These are phyloP conservation scores for Neofusicoccum kwambonambiense DNA, from an alignment of 2,329 filamentous ascomycete species.

Conservation along the genomic window DNA sequence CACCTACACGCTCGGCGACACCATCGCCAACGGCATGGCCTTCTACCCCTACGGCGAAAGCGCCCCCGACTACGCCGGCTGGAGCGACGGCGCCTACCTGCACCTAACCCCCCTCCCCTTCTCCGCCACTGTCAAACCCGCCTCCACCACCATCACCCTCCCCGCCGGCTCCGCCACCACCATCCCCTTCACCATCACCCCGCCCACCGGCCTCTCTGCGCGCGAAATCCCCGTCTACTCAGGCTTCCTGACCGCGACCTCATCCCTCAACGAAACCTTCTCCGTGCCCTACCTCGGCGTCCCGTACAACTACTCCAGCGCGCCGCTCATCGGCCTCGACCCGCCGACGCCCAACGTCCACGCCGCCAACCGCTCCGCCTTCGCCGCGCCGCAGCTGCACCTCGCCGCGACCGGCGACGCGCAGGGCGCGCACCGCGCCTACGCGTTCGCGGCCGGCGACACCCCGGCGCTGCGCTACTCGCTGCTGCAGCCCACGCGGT, in stretches of 20 bases:
- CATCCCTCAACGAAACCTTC: slow-evolving; percentile 19
- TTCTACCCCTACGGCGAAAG: slow-evolving; percentile 12
- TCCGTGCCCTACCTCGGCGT: slow-evolving; percentile 26
- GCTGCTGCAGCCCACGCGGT: slow-evolving; percentile 5
- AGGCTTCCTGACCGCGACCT: slow-evolving; percentile 23
- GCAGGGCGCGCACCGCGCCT: background rate
- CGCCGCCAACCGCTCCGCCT: background rate
- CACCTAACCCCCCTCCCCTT: slow-evolving; percentile 1
- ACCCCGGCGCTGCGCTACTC: background rate
- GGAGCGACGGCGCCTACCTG: slow-evolving; percentile 21
- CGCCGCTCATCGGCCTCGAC: background rate
- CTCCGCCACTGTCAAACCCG: slow-evolving; percentile 19
- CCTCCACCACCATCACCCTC: slow-evolving; percentile 24
- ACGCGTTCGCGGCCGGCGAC: background rate
- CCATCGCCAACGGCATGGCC: slow-evolving; percentile 25
- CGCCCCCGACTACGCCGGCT: slow-evolving; percentile 13
- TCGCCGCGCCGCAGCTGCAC: slow-evolving; percentile 4
- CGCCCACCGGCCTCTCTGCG: slow-evolving; percentile 24
- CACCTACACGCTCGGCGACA: slow-evolving; percentile 21
- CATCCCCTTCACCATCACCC: slow-evolving; percentile 23
- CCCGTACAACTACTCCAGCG: background rate
- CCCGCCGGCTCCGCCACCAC: slow-evolving; percentile 22
- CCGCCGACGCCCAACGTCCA: background rate
- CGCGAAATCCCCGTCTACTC: slow-evolving; percentile 26
- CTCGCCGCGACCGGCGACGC: background rate